Evolutionary conservation across 352 stramenopile species (phyloP), one percentile per base, ranked within the genome.

Genomic region (Phytophthora sp.): DNA sequence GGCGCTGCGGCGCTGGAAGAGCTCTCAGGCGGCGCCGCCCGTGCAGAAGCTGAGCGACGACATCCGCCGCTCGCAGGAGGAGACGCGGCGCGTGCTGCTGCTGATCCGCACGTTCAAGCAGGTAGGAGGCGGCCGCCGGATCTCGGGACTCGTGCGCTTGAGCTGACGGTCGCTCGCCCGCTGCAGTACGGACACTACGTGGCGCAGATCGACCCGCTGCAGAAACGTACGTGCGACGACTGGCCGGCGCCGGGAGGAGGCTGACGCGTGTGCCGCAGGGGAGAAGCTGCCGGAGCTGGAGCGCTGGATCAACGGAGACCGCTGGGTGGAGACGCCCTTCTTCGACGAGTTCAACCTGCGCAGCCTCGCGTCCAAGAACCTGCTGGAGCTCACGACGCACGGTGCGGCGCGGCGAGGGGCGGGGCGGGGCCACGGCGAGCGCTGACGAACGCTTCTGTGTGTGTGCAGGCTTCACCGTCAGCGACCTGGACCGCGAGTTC

Each of bases 401-500:
- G 87, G 83, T 90, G 20, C 34, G 45, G 21, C 17, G 24, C 35
- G 8, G 35, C 17, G n/a, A 0, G 35, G 9, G 34, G 34, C 8
- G 2, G 15, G n/a, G n/a, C n/a, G n/a, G n/a, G n/a, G n/a, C n/a
- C n/a, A n/a, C n/a, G n/a, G n/a, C n/a, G n/a, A n/a, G n/a, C n/a
- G n/a, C n/a, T n/a, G n/a, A n/a, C n/a, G n/a, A n/a, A n/a, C n/a
- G n/a, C 17, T 43, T 41, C n/a, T n/a, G 34, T 41, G 34, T 38
- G 4, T 21, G 24, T 51, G 27, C 81, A 90, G 93, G 94, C 28
- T 98, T 98, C 74, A 96, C 84, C 13, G 69, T 78, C 12, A 85
- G 63, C 20, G 95, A 98, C 52, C 74, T 98, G 42, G 91, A 98
- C 61, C 84, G 89, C 24, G 85, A 92, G 66, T 96, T 98, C 51